Evolutionary conservation across 306 rosid genomes (phyloP), one percentile per base, ranked within the genome.

Genomic region (barrel medic (Medicago truncatula)): DNA sequence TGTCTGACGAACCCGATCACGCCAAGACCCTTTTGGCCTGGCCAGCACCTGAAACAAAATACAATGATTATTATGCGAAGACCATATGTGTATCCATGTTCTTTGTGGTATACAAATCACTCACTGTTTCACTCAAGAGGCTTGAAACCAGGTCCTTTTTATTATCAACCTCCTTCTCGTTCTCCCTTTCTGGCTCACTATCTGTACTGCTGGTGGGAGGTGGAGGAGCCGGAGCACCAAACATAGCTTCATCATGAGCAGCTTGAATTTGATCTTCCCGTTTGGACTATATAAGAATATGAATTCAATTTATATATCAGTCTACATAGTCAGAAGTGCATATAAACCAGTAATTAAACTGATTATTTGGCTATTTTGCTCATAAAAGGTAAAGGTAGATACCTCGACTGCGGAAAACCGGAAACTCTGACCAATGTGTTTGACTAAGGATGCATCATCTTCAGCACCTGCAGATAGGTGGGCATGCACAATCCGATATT

Each of bases 241-340:
- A 95, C 93, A 95, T 95, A 62, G 99, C 99, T 76, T 86, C 89
- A 20, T 95, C 97, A 6, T 95, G 97, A 67, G 99, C 99, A 77
- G 93, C 90, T 87, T 84, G 90, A 77, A 88, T 85, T 70, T 83
- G 89, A 54, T 90, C 96, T 86, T 88, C 93, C 73, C 90, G 86
- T 85, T 78, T 90, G 44, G 95, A 88, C 99, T 92, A 47, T 50
- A 77, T n/a, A 47, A 71, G 11, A 73, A 65, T 16, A 54, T 20
- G 52, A 59, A 81, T 25, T 65, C 41, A 69, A 62, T 63, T 64
- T 36, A 58, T 12, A 76, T 9, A 71, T 52, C 39, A 67, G 47
- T 52, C 36, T 67, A 56, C 70, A 67, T 23, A 44, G 25, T 61
- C 16, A 66, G 54, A 61, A 53, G 41, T 70, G 40, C 66, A 50